Evolutionary conservation across 208 protist species (phyloP).

Genomic region (Leishmania amazonensis): DNA sequence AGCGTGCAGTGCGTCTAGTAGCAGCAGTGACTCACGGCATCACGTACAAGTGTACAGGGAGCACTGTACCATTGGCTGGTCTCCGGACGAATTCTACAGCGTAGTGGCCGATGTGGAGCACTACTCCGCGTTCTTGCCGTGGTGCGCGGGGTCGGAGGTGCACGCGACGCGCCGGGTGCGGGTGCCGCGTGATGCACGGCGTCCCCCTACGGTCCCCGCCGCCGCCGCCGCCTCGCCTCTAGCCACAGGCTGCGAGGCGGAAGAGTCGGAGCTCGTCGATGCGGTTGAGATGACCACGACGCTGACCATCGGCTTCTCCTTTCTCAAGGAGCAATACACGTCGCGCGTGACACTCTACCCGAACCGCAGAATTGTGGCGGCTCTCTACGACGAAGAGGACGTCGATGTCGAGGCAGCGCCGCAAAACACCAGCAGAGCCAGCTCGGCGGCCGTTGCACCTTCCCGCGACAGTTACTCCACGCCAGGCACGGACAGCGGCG

Average conservation of each 20-base stretch:
- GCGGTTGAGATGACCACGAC: slow-evolving; percentile 69
- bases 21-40: slow-evolving; percentile 19
- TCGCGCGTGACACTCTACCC: slow-evolving; percentile 69
- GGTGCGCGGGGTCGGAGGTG: slow-evolving; percentile 71
- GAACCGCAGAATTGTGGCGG: slow-evolving; percentile 46
- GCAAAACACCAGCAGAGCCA: neutral
- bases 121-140: slow-evolving; percentile 79
- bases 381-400: slow-evolving; percentile 49
- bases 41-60: slow-evolving; percentile 68
- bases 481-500: slow-evolving; percentile 4
- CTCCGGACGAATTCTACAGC: slow-evolving; percentile 56
- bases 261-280: slow-evolving; percentile 28
- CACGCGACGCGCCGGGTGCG: slow-evolving; percentile 42
- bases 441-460: neutral
- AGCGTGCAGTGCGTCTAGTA: neutral
- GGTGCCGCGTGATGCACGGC: slow-evolving; percentile 17
- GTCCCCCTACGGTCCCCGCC: slow-evolving; percentile 4
- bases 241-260: neutral
- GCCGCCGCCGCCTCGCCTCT: neutral
- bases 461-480: neutral
- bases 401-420: neutral
- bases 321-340: slow-evolving; percentile 80
- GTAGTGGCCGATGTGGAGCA: slow-evolving; percentile 79
- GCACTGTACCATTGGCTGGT: slow-evolving; percentile 83
- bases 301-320: slow-evolving; percentile 75